Percentiles rank a stretch among this genome's conserved stretches.
phyloP scores from a whole-genome alignment of 495 filamentous ascomycete genomes.

The Penicillium atrosanguineum region DNA sequence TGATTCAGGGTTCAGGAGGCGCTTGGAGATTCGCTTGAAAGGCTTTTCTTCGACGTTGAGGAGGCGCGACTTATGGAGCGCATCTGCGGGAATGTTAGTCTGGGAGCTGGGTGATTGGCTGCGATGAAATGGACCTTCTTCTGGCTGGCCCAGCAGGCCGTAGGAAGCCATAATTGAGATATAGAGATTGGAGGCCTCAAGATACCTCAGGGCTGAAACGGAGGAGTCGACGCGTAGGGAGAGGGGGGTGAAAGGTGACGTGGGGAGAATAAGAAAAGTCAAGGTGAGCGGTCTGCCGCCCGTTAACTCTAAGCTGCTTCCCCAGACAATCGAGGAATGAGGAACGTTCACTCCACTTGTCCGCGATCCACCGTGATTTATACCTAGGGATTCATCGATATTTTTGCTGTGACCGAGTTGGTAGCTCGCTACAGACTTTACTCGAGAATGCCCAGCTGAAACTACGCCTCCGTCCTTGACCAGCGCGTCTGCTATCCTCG shows the following conservation, averaged over 20 bases:
- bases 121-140: slow-evolving; percentile 44
- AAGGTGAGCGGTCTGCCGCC: slow-evolving; percentile 27
- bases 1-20: slow-evolving; percentile 64
- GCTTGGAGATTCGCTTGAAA: slow-evolving; percentile 84
- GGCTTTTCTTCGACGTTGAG: slow-evolving; percentile 90
- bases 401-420: neutral
- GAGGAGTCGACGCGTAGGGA: neutral
- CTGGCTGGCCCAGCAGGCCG: slow-evolving; percentile 46
- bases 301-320: slow-evolving; percentile 12
- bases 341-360: neutral
- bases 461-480: slow-evolving; percentile 15
- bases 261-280: slow-evolving; percentile 11
- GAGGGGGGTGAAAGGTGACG: neutral
- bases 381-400: neutral
- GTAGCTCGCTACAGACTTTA: neutral
- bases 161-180: slow-evolving; percentile 42
- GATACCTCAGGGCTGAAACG: neutral
- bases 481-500: slow-evolving; percentile 8
- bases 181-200: neutral
- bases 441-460: slow-evolving; percentile 13
- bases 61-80: slow-evolving; percentile 86
- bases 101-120: slow-evolving; percentile 8
- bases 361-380: slow-evolving; percentile 1
- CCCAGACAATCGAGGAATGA: slow-evolving; percentile 7
- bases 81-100: slow-evolving; percentile 50